A percentile compares a stretch with the other conserved stretches of the same genome.
Evolutionary conservation across 2,329 filamentous ascomycete species (phyloP).

Genomic region (Keithomyces neogunnii): DNA sequence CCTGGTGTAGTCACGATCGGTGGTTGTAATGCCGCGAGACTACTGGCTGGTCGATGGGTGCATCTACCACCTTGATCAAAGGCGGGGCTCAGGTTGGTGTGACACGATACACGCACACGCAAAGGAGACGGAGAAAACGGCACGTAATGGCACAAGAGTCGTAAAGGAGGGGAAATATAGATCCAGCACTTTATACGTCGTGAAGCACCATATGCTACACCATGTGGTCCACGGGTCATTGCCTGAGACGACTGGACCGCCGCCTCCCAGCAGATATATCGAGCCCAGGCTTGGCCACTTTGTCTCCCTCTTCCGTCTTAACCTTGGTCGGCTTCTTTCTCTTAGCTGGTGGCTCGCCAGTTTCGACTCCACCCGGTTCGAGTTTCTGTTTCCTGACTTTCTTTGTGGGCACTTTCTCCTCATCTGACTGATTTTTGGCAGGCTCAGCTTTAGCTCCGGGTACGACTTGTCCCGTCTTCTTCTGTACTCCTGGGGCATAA

Average conservation of each 20-base stretch:
- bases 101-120: too few relatives aligned
- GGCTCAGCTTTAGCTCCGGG: slow-evolving; percentile 35
- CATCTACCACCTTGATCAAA: too few relatives aligned
- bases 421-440: slow-evolving; percentile 18
- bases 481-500: slow-evolving; percentile 76
- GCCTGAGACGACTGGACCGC: slow-evolving; percentile 6
- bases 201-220: neutral
- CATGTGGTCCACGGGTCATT: neutral
- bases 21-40: too few relatives aligned
- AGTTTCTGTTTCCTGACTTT: slow-evolving; percentile 18
- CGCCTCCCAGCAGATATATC: slow-evolving; percentile 10
- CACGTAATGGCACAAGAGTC: too few relatives aligned
- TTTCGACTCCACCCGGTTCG: slow-evolving; percentile 15
- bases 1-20: too few relatives aligned
- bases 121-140: too few relatives aligned
- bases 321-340: slow-evolving; percentile 14
- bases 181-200: neutral
- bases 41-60: too few relatives aligned
- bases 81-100: too few relatives aligned
- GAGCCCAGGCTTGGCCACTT: slow-evolving; percentile 8
- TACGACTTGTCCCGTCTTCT: slow-evolving; percentile 52
- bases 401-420: slow-evolving; percentile 13
- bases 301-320: slow-evolving; percentile 13
- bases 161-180: too few relatives aligned
- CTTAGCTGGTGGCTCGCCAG: slow-evolving; percentile 16